Evolutionary conservation across 2,329 filamentous ascomycete species (phyloP).

Genomic region (Venturiaceae sp.): DNA sequence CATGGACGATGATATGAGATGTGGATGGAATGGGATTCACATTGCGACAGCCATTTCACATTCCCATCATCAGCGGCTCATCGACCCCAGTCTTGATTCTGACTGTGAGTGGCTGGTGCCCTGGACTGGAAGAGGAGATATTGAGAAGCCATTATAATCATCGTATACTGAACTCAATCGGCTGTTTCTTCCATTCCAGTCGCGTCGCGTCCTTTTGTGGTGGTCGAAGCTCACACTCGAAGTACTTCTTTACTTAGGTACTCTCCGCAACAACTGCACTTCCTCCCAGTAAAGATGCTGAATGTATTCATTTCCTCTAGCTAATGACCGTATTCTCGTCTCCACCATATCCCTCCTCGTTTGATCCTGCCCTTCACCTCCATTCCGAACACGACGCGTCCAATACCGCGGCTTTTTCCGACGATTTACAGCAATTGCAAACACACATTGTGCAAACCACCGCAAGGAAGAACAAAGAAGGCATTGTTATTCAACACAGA

Average conservation of each 20-base stretch:
- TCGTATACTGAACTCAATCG: background rate
- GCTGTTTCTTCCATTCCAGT: background rate
- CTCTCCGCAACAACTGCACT: background rate
- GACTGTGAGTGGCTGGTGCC: background rate
- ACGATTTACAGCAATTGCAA: slow-evolving; percentile 38
- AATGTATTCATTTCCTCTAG: background rate
- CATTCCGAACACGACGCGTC: slow-evolving; percentile 30
- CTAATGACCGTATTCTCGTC: background rate
- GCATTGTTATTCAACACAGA: slow-evolving; percentile 42
- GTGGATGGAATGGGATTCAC: background rate
- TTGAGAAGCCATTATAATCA: too few relatives aligned
- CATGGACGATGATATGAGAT: background rate
- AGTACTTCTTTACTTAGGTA: background rate
- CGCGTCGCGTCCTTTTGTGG: background rate
- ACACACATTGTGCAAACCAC: slow-evolving; percentile 30
- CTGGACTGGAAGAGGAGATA: too few relatives aligned
- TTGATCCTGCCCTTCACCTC: slow-evolving; percentile 40
- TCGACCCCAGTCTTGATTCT: background rate
- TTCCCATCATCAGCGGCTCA: background rate
- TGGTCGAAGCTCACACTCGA: background rate
- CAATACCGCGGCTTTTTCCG: slow-evolving; percentile 20
- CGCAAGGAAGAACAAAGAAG: slow-evolving; percentile 29
- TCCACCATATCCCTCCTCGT: slow-evolving; percentile 32
- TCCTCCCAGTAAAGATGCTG: background rate
- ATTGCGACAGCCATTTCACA: background rate